A percentile compares a stretch with the other conserved stretches of the same genome.
Conservation (phyloP, 2,329 filamentous ascomycete genomes). For the Hymenoscyphus fructigenus region DNA sequence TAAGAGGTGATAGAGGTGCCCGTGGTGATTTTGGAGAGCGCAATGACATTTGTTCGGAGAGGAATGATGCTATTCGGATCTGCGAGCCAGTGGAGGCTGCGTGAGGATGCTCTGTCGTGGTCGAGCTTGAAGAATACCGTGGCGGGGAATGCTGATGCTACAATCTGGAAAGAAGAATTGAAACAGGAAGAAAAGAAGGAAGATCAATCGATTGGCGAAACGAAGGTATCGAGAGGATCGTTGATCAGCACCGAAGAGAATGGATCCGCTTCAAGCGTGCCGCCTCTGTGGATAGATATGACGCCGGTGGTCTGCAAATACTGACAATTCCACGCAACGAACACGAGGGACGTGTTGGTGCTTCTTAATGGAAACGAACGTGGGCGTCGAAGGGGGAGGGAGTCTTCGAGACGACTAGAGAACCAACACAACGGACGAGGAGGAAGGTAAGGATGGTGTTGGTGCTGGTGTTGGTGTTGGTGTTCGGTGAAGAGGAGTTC, state of each 20-base stretch:
- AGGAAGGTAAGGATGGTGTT: conserved; percentile 1
- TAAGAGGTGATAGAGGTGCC: conserved; percentile 22
- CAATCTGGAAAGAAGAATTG: background rate
- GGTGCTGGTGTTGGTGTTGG: background rate
- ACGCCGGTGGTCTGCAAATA: background rate
- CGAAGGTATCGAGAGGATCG: conserved; percentile 4
- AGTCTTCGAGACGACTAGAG: background rate
- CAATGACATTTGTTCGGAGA: conserved; percentile 27
- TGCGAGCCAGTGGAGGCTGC: conserved; percentile 1
- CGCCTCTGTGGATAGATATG: background rate
- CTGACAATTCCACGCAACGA: background rate
- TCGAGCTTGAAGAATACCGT: conserved; percentile 1
- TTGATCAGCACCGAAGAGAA: background rate
- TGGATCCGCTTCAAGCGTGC: conserved; percentile 22
- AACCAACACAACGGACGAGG: background rate
- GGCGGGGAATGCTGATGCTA: conserved; percentile 12
- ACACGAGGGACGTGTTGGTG: background rate
- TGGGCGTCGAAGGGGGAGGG: background rate
- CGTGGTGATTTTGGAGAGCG: conserved; percentile 17
- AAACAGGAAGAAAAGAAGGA: conserved; percentile 5
- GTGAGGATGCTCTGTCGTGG: background rate
- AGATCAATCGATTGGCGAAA: conserved; percentile 10
- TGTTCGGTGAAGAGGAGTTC: background rate
- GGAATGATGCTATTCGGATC: background rate
- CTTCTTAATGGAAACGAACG: background rate